phyloP scores from a whole-genome alignment of 352 stramenopile genomes.

The Globisporangium ultimum region DNA sequence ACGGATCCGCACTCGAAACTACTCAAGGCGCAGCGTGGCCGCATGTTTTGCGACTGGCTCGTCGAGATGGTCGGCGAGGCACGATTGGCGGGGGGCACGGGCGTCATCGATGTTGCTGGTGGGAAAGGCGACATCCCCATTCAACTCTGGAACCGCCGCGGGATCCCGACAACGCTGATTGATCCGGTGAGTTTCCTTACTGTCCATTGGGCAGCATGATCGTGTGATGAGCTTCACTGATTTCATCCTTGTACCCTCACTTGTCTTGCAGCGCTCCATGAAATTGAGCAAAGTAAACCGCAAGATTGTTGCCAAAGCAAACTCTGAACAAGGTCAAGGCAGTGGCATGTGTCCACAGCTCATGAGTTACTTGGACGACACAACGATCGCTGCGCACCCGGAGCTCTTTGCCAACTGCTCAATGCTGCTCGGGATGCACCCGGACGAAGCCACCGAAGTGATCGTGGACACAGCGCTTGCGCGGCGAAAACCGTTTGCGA shows the following conservation, averaged over 20 bases:
- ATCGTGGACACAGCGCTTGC: slow-evolving; percentile 92
- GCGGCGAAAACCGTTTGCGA: slow-evolving; percentile 90
- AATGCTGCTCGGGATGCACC: slow-evolving; percentile 92
- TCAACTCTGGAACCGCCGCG: slow-evolving; percentile 74
- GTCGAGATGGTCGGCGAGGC: slow-evolving; percentile 51
- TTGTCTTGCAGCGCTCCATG: slow-evolving; percentile 54
- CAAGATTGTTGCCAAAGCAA: slow-evolving; percentile 52
- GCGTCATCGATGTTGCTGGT: slow-evolving; percentile 86
- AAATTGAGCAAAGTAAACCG: slow-evolving; percentile 73
- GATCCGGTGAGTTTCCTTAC: slow-evolving; percentile 54
- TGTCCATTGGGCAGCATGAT: neutral
- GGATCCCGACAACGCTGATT: slow-evolving; percentile 79
- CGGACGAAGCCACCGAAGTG: slow-evolving; percentile 94
- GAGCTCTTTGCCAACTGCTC: slow-evolving; percentile 78
- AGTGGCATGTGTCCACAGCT: slow-evolving; percentile 54
- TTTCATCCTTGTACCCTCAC: slow-evolving; percentile 1
- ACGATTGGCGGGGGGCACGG: slow-evolving; percentile 39
- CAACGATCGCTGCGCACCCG: slow-evolving; percentile 39
- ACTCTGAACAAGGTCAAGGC: slow-evolving; percentile 10
- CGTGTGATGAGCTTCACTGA: neutral
- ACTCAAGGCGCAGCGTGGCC: slow-evolving; percentile 67
- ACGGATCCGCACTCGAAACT: slow-evolving; percentile 64
- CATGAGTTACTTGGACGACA: slow-evolving; percentile 51
- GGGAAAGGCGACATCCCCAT: slow-evolving; percentile 87
- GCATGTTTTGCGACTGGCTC: slow-evolving; percentile 83